Base-by-base conservation (phyloP, 164 flowering plant genomes). In the Sextonia rubra region DNA sequence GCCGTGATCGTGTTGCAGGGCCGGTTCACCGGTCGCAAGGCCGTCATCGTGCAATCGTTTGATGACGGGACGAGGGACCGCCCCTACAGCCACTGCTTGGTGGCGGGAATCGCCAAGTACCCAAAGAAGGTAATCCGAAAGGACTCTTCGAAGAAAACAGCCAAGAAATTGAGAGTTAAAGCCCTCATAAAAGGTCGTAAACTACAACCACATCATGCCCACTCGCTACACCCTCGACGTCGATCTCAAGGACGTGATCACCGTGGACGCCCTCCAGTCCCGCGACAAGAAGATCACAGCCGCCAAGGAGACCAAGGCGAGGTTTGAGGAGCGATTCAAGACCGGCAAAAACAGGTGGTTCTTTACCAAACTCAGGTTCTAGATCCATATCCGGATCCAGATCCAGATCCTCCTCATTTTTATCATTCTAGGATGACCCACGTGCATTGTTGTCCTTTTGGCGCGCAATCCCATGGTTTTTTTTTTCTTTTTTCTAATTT, bases 341-440 rank as follows among this genome's bases (percentile, higher is more conserved):
- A 78, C 86, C 12, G 89, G 89, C 9, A 86, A 86, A 82, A 86
- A 86, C 73, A 64, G 89, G 72, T 86, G 89, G 89, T 86, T 86
- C 76, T 86, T 86, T 73, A 70, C 89, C 69, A 86, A 84, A 82
- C 87, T 86, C 74, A 77, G 88, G 78, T 85, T 85, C 68, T 85
- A 69, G 66, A 22, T 37, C n/a, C n/a, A n/a, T n/a, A n/a, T n/a
- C n/a, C n/a, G n/a, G n/a, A n/a, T n/a, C n/a, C n/a, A n/a, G n/a
- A n/a, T n/a, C n/a, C n/a, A n/a, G n/a, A n/a, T n/a, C n/a, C n/a
- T n/a, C n/a, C 15, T 49, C 12, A 14, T 49, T 17, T 17, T 18
- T 15, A 3, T 49, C 2, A 49, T 49, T 49, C 56, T 1, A 49
- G 37, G 37, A 0, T 7, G 9, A 32, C 9, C n/a, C 44, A 32